Evolutionary conservation across 306 rosid genomes (phyloP).

Genomic region (Trichosanthes cucumerina): DNA sequence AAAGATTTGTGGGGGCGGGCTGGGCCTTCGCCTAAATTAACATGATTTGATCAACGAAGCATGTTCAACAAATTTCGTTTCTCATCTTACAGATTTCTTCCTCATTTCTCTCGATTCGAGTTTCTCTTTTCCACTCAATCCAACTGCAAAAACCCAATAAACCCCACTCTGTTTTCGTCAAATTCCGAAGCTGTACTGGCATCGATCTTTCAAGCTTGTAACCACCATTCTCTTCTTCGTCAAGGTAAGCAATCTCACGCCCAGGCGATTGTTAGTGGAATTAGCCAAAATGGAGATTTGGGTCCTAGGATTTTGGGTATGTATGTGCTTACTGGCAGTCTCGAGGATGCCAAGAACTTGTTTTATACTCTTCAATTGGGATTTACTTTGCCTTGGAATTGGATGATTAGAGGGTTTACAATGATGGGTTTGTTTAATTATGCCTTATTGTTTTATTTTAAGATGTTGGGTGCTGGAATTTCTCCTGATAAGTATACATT

Average conservation of each 20-base stretch:
- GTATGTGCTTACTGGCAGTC: constrained; percentile 50
- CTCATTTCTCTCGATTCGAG: not conserved
- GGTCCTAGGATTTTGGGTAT: constrained; percentile 45
- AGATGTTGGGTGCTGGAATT: constrained; percentile 54
- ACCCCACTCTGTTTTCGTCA: not conserved
- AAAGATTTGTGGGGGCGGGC: not conserved
- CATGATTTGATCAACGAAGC: not conserved
- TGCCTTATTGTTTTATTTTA: constrained; percentile 59
- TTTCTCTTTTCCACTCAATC: constrained; percentile 5
- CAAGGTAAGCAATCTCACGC: constrained; percentile 61
- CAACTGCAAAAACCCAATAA: not conserved
- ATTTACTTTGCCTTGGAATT: constrained; percentile 61
- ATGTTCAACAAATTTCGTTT: not conserved
- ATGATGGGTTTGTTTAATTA: constrained; percentile 42
- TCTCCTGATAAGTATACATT: constrained; percentile 86
- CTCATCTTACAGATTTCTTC: not conserved
- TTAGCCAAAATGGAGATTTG: constrained; percentile 15
- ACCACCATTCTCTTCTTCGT: constrained; percentile 28
- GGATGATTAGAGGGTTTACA: constrained; percentile 66
- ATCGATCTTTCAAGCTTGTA: constrained; percentile 32
- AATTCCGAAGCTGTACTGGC: not conserved
- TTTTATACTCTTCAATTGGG: constrained; percentile 43
- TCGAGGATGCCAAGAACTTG: constrained; percentile 43
- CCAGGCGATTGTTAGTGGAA: constrained; percentile 39
- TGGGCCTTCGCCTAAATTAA: not conserved